Evolutionary conservation across 768 basidiomycete species (phyloP).

Genomic region (Aureoboletus auriporus): DNA sequence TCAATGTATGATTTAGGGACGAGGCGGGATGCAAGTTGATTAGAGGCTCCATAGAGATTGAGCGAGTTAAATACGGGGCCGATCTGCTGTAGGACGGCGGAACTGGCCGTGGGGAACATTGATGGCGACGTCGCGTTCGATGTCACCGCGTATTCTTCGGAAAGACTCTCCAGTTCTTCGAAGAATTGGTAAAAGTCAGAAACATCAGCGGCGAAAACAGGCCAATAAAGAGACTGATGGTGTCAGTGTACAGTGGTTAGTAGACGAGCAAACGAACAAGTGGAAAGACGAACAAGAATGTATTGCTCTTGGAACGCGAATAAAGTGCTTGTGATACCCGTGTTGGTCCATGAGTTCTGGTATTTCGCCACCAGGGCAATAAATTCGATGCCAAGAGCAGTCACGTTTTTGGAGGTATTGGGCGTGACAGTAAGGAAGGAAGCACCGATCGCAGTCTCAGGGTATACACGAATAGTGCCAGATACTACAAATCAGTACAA

Average conservation of each 20-base stretch:
- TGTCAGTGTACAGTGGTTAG: conserved; percentile 6
- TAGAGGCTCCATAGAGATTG: conserved; percentile 11
- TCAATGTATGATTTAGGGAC: conserved; percentile 11
- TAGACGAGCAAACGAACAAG: conserved; percentile 1
- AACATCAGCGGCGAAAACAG: too few relatives aligned
- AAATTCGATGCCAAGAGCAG: conserved; percentile 5
- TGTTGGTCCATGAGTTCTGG: conserved; percentile 7
- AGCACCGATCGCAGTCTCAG: conserved; percentile 4
- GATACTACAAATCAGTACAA: conserved; percentile 4
- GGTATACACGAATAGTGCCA: conserved; percentile 7
- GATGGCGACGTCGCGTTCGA: neutral
- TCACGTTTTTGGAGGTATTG: conserved; percentile 5
- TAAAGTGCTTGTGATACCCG: conserved; percentile 1
- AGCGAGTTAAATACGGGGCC: conserved; percentile 3
- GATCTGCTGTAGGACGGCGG: conserved; percentile 3
- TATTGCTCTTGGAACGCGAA: too few relatives aligned
- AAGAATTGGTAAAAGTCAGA: too few relatives aligned
- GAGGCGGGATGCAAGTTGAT: conserved; percentile 9
- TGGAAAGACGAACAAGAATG: too few relatives aligned
- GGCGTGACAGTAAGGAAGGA: conserved; percentile 6
- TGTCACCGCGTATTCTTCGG: conserved; percentile 9
- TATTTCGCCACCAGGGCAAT: conserved; percentile 16
- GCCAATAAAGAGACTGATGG: neutral
- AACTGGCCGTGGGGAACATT: conserved; percentile 5
- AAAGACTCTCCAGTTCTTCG: conserved; percentile 8